Base-by-base conservation (phyloP, 768 basidiomycete species). In the Termitomyces sp. region DNA sequence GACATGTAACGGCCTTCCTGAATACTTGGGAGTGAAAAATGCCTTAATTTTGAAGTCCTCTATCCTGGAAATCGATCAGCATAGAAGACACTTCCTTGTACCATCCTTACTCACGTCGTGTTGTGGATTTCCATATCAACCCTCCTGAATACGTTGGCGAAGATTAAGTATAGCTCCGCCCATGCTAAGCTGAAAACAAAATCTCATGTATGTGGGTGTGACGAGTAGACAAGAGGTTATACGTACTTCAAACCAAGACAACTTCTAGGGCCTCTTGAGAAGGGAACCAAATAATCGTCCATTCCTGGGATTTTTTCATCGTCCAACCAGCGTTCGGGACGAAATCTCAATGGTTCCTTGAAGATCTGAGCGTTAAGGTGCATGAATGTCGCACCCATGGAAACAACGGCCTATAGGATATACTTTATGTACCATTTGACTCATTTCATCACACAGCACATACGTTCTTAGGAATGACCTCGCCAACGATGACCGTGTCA, bases 41-140 rank as follows among this genome's bases (percentile, higher is more conserved):
- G 48, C 56, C 30, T 37, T 50, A 22, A 54, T 30, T 44, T 57
- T 51, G 26, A 61, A 57, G 37, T 61, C 53, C 2, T 61, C 48
- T n/a, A 55, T 44, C 16, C 59, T 60, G 42, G 26, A 18, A 30
- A 34, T 36, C 13, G 13, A 18, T 50, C 22, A 9, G 20, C n/a
- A 49, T 10, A 18, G 14, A 24, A 2, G 4, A 8, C 16, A 16
- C 22, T 36, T 24, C 33, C 36, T 49, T 34, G 7, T 10, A n/a
- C 9, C 16, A 12, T 22, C 12, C 14, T 13, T 33, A 22, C 51
- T 57, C 20, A 58, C 55, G 54, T 59, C 27, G 57, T 59, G 16
- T 37, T 44, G 26, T 52, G 47, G 26, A 55, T 22, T 39, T 58
- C 43, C 43, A 58, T 34, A 42, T 58, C 47, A 22, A 62, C 47